Evolutionary conservation across 1,284 basidiomycete species (phyloP), one percentile per base, ranked within the genome.

Genomic region (Boletus semigastroideus): DNA sequence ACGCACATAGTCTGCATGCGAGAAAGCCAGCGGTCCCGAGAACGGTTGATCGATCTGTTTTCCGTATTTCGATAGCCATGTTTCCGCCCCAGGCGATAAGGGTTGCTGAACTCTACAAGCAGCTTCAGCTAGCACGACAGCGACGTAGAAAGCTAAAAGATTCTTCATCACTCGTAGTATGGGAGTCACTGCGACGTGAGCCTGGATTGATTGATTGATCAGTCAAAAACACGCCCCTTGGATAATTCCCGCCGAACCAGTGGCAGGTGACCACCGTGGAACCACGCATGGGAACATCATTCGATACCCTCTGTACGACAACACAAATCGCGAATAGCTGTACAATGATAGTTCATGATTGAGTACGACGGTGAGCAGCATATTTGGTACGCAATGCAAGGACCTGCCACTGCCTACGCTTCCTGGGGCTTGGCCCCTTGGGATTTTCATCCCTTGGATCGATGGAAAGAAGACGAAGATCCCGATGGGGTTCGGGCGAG

Each of bases 11-110:
- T 86, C 80, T 20, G 86, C 67, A 60, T 89, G 88, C 17, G 86
- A 82, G 73, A 90, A 90, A 0, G 86, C 76, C 14, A 90, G 72
- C 41, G 86, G 87, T 0, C 87, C 88, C 12, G 85, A 82, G 70
- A 86, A 90, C 3, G 77, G 69, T 50, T 82, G 79, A 68, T 90
- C 87, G 33, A 77, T 73, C 61, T 89, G 87, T n/a, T 70, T 61
- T 16, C 87, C 88, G 57, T 89, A 90, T 67, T 87, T 89, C 49
- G 79, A 74, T 11, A 75, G 64, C 86, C 86, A 90, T 39, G 75
- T 78, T 40, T 54, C 68, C 17, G 49, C 46, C 19, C 53, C 55
- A 3, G 17, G 22, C 27, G 25, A 13, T 14, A 67, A 40, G 20
- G 55, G 48, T 28, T 61, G 55, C 40, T 64, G 62, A 8, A 44